Evolutionary conservation across 106 monocot genomes (phyloP).

Genomic region (Hemerocallis citrina): DNA sequence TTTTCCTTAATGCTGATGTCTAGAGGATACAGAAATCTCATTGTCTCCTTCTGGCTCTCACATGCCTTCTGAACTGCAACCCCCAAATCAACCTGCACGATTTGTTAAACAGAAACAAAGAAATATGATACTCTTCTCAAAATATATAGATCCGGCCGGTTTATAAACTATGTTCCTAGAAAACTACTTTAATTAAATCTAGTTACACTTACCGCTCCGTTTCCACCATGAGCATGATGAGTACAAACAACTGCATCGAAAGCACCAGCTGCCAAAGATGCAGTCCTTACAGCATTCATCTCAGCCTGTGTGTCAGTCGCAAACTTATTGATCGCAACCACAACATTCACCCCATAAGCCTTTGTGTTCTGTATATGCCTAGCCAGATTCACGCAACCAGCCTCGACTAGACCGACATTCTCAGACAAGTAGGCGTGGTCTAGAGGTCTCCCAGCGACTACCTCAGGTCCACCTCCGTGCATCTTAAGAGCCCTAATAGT

Average conservation of each 20-base stretch:
- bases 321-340: slow-evolving; percentile 93
- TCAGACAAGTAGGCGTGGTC: slow-evolving; percentile 79
- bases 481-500: slow-evolving; percentile 93
- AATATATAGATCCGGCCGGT: too few relatives aligned
- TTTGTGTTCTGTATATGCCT: slow-evolving; percentile 75
- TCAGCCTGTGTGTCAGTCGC: slow-evolving; percentile 85
- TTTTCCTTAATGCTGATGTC: slow-evolving; percentile 83
- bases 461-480: slow-evolving; percentile 98
- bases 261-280: slow-evolving; percentile 79
- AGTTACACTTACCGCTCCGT: slow-evolving; percentile 71
- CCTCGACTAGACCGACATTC: slow-evolving; percentile 81
- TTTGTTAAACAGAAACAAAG: neutral
- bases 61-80: slow-evolving; percentile 90
- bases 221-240: slow-evolving; percentile 97
- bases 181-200: too few relatives aligned
- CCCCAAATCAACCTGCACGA: slow-evolving; percentile 85
- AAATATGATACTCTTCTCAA: too few relatives aligned
- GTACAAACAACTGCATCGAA: slow-evolving; percentile 95
- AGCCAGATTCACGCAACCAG: slow-evolving; percentile 81
- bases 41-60: slow-evolving; percentile 46
- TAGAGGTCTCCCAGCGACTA: slow-evolving; percentile 85
- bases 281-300: slow-evolving; percentile 71
- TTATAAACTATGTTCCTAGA: too few relatives aligned
- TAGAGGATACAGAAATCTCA: slow-evolving; percentile 84
- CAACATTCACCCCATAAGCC: slow-evolving; percentile 93